Percentiles rank a stretch among this genome's conserved stretches.
Conservation (phyloP, 768 basidiomycete species). For the Mycena belliarum region DNA sequence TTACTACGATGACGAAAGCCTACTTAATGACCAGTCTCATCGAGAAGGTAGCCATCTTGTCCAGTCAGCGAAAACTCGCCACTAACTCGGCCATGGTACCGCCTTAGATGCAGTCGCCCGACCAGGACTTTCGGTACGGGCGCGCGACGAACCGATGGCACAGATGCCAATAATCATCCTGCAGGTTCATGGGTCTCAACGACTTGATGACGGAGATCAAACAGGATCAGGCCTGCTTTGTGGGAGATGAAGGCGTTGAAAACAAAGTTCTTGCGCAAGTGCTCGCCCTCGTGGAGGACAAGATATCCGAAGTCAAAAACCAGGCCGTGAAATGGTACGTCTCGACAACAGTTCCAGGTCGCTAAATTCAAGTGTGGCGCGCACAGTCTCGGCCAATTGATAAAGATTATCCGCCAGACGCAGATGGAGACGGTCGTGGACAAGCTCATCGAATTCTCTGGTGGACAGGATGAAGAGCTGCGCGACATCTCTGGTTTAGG, state of each 20-base stretch:
- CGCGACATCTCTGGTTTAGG: constrained; percentile 94
- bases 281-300: constrained; percentile 85
- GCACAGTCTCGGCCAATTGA: constrained; percentile 80
- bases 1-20: constrained; percentile 72
- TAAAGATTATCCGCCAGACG: constrained; percentile 81
- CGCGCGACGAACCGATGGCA: constrained; percentile 25
- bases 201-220: constrained; percentile 90
- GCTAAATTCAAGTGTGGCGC: constrained; percentile 10
- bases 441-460: constrained; percentile 82
- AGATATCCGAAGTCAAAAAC: constrained; percentile 98
- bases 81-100: constrained; percentile 9
- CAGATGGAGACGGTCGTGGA: constrained; percentile 89
- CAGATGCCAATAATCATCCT: constrained; percentile 20
- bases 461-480: constrained; percentile 87
- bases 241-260: constrained; percentile 85
- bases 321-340: constrained; percentile 92
- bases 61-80: neutral
- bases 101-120: constrained; percentile 80
- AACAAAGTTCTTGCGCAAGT: constrained; percentile 83
- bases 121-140: constrained; percentile 84
- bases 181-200: constrained; percentile 96
- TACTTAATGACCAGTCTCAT: constrained; percentile 84
- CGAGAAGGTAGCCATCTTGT: constrained; percentile 58
- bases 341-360: neutral
- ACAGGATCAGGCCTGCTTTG: constrained; percentile 71